Evolutionary conservation across 2,329 filamentous ascomycete genomes (phyloP).

Genomic region (Seiridium cupressi): DNA sequence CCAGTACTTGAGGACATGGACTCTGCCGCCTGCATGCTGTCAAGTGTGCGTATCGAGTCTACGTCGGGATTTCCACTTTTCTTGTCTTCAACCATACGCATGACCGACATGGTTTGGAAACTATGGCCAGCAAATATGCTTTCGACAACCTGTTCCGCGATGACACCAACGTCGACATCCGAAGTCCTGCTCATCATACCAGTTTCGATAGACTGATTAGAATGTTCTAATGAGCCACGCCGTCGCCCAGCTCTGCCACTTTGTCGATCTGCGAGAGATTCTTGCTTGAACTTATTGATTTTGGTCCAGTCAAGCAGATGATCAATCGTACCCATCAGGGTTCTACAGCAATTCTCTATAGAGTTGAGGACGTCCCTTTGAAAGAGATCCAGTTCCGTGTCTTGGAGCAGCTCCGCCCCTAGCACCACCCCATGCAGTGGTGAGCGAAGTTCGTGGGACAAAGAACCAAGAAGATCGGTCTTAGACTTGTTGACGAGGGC

Average conservation of each 20-base stretch:
- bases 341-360: constrained; percentile 49
- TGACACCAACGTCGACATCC: constrained; percentile 33
- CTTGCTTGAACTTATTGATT: constrained; percentile 39
- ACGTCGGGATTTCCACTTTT: background rate
- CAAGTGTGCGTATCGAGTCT: background rate
- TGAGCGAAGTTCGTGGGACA: constrained; percentile 60
- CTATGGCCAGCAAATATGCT: constrained; percentile 45
- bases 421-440: constrained; percentile 59
- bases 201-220: constrained; percentile 12
- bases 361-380: constrained; percentile 47
- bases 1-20: background rate
- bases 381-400: constrained; percentile 43
- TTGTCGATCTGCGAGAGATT: constrained; percentile 6
- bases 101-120: constrained; percentile 17
- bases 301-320: constrained; percentile 55
- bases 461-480: constrained; percentile 55
- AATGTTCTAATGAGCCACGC: background rate
- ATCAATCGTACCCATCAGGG: constrained; percentile 51
- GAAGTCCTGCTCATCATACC: constrained; percentile 21
- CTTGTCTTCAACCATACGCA: background rate
- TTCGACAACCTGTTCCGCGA: constrained; percentile 46
- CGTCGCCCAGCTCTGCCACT: background rate
- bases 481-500: constrained; percentile 43
- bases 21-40: background rate
- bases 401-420: constrained; percentile 49